Conservation (phyloP, 805 yeast species). For the Cyberlindnera lachancei region DNA sequence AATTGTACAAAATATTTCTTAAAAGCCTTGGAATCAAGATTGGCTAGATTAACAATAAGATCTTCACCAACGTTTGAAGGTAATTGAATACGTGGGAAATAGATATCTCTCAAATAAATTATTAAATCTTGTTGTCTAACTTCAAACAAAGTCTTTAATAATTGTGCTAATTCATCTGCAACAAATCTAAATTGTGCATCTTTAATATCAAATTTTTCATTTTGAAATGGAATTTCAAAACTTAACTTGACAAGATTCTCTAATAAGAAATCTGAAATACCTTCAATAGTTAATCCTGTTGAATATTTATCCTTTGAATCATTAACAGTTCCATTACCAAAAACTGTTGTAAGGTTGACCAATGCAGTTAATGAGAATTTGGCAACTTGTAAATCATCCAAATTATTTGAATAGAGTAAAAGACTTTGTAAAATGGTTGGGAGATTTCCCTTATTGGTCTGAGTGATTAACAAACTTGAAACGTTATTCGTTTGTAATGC, state of each 20-base stretch:
- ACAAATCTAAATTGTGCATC: conserved; percentile 77
- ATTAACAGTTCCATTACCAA: conserved; percentile 63
- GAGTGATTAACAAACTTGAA: conserved; percentile 68
- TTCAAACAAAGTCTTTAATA: conserved; percentile 56
- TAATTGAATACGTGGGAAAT: conserved; percentile 46
- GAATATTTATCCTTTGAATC: conserved; percentile 53
- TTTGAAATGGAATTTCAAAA: conserved; percentile 76
- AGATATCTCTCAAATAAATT: conserved; percentile 43
- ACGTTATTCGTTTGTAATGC: conserved; percentile 70
- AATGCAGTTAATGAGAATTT: conserved; percentile 66
- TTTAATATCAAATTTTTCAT: conserved; percentile 52
- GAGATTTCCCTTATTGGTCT: conserved; percentile 52
- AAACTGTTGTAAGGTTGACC: conserved; percentile 49
- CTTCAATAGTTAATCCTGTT: conserved; percentile 46
- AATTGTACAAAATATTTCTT: conserved; percentile 57
- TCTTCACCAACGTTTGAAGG: conserved; percentile 54
- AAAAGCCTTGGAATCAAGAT: conserved; percentile 53
- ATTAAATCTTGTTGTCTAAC: conserved; percentile 41
- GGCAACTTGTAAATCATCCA: conserved; percentile 55
- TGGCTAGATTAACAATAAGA: conserved; percentile 51
- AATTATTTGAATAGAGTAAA: conserved; percentile 56
- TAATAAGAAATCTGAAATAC: conserved; percentile 64
- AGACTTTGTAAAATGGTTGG: conserved; percentile 56
- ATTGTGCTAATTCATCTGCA: conserved; percentile 64
- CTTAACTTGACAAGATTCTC: conserved; percentile 58